Evolutionary conservation across 164 flowering plant genomes (phyloP), one percentile per base, ranked within the genome.

Genomic region (Sextonia rubra): DNA sequence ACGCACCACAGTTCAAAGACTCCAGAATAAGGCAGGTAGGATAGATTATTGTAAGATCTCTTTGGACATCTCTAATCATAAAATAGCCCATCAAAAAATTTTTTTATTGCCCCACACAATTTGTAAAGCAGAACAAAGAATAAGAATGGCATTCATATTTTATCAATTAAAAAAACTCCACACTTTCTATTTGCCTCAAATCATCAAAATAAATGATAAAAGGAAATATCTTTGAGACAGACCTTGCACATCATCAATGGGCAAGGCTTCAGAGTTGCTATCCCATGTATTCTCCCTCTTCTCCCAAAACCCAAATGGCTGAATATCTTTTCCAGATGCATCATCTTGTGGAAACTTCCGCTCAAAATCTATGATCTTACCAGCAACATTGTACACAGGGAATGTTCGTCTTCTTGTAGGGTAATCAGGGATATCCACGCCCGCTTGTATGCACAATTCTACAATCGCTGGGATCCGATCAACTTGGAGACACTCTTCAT

Each of bases 361-460:
- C 70, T 86, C 89, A 78, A 81, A 83, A 77, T 88, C 91, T 29
- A 85, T 80, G 11, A 79, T 65, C 71, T 73, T 86, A 61, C 91
- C 89, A 69, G 83, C 75, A 64, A 88, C 29, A 64, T 62, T 77
- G 73, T 86, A 85, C 70, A 78, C 83, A 47, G 91, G 89, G 56
- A 76, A 71, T 9, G 64, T 60, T 62, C 87, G 77, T 71, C 91
- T 78, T 77, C 82, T 83, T 30, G 87, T 85, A n/a, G 89, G 89
- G 70, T 82, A 88, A 62, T 85, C 87, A 12, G 78, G 83, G 47
- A 88, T 66, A 77, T 88, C 84, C 60, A 86, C 66, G 12, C 89
- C 91, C 2, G 88, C 87, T 69, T 88, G 89, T 37, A 88, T 56
- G 66, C 91, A 86, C 71, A 88, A 73, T 71, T 86, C 91, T 23